phyloP scores from a whole-genome alignment of 768 basidiomycete genomes.

The Coprinellus micaceus region DNA sequence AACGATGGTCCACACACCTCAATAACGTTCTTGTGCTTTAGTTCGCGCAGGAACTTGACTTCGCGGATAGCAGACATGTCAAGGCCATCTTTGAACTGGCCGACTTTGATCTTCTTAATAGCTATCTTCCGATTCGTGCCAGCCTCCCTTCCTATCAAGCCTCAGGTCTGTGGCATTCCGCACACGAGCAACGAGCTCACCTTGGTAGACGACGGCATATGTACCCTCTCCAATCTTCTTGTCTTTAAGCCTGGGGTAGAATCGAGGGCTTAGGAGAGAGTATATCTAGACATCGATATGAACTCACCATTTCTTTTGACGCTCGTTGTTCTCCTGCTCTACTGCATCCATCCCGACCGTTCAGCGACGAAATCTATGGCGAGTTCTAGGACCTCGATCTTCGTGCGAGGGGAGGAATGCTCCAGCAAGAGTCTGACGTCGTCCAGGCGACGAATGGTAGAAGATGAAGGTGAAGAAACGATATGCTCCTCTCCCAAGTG shows the following conservation, averaged over 20 bases:
- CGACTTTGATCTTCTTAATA: slow-evolving; percentile 97
- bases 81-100: slow-evolving; percentile 94
- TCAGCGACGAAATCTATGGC: not conserved
- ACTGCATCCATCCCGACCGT: slow-evolving; percentile 68
- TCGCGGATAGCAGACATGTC: slow-evolving; percentile 99
- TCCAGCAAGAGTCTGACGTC: no score
- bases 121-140: slow-evolving; percentile 82
- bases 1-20: slow-evolving; percentile 50
- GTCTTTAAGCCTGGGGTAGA: slow-evolving; percentile 61
- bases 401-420: no score
- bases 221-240: slow-evolving; percentile 88
- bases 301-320: slow-evolving; percentile 64
- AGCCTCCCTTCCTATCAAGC: slow-evolving; percentile 61
- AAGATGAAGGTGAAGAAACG: no score
- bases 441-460: no score
- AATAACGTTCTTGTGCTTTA: slow-evolving; percentile 93
- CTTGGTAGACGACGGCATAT: slow-evolving; percentile 94
- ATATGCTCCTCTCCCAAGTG: no score
- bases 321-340: slow-evolving; percentile 70
- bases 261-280: not conserved
- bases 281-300: not conserved
- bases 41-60: slow-evolving; percentile 93
- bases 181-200: slow-evolving; percentile 33
- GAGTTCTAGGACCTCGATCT: no score
- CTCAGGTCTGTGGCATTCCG: not conserved